phyloP scores from a whole-genome alignment of 805 yeast species.

The Saturnispora serradocipensis region DNA sequence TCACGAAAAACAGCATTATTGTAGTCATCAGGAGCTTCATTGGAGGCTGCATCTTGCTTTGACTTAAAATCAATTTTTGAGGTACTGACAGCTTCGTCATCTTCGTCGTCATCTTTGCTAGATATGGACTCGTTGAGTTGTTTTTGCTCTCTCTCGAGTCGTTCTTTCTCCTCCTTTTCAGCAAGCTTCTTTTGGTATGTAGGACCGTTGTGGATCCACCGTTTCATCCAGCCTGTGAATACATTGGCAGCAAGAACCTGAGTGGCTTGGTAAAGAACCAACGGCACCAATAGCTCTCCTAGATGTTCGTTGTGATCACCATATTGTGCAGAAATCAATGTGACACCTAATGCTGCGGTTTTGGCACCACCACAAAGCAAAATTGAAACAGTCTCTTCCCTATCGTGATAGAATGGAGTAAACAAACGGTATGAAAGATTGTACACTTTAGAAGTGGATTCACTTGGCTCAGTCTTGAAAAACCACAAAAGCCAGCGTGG shows the following conservation, averaged over 20 bases:
- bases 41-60: neutral
- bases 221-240: conserved; percentile 53
- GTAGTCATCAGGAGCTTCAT: neutral
- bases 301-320: conserved; percentile 51
- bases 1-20: neutral
- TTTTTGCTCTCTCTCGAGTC: neutral
- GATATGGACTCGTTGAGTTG: neutral
- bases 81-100: neutral
- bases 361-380: conserved; percentile 90
- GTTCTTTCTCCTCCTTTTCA: neutral
- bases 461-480: conserved; percentile 40
- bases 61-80: neutral
- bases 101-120: neutral
- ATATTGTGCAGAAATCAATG: conserved; percentile 55
- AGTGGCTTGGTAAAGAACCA: conserved; percentile 79
- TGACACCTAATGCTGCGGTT: conserved; percentile 87
- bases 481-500: conserved; percentile 39
- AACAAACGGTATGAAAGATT: conserved; percentile 34
- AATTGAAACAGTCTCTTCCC: conserved; percentile 65
- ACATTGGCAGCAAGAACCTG: conserved; percentile 79
- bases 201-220: conserved; percentile 46
- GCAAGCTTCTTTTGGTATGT: conserved; percentile 1
- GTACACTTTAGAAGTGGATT: conserved; percentile 36
- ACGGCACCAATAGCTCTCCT: conserved; percentile 69
- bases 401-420: conserved; percentile 61